These are phyloP conservation scores for Penicillium chermesinum DNA, from an alignment of 495 filamentous ascomycete genomes.

Conservation along the genomic window DNA sequence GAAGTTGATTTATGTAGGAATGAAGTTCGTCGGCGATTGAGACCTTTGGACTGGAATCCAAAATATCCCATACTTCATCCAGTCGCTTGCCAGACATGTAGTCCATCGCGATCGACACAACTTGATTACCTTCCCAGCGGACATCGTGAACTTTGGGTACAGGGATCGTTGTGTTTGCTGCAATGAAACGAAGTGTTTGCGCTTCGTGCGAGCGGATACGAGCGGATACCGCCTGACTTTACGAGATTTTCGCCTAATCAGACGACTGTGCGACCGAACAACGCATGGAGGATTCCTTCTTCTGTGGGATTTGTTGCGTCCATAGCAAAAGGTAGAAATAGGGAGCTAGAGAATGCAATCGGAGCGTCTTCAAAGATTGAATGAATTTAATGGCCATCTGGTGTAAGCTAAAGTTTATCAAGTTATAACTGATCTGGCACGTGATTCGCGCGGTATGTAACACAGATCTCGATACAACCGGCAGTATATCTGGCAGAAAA, in stretches of 20 bases:
- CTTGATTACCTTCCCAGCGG: conserved; percentile 11
- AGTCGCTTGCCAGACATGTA: conserved; percentile 26
- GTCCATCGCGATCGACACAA: conserved; percentile 24
- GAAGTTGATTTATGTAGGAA: conserved; percentile 16
- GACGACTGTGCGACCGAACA: conserved; percentile 4
- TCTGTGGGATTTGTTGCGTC: background rate
- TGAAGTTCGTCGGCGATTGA: conserved; percentile 16
- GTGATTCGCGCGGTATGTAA: no score
- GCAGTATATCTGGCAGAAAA: no score
- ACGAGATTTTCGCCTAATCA: conserved; percentile 7
- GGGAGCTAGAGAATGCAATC: no score
- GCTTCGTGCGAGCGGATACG: conserved; percentile 5
- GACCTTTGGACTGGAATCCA: conserved; percentile 13
- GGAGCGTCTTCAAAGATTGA: no score
- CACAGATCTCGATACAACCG: no score
- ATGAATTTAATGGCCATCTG: no score
- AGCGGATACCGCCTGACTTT: background rate
- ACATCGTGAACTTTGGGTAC: conserved; percentile 22
- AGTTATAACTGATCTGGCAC: no score
- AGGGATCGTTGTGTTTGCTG: conserved; percentile 24
- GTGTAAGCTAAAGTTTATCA: no score
- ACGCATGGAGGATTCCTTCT: conserved; percentile 1
- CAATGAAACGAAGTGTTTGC: conserved; percentile 17
- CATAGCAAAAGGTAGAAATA: no score
- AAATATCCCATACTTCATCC: conserved; percentile 17